Conservation (phyloP, 2,329 filamentous ascomycete species). For the Paradendryphiella salina region DNA sequence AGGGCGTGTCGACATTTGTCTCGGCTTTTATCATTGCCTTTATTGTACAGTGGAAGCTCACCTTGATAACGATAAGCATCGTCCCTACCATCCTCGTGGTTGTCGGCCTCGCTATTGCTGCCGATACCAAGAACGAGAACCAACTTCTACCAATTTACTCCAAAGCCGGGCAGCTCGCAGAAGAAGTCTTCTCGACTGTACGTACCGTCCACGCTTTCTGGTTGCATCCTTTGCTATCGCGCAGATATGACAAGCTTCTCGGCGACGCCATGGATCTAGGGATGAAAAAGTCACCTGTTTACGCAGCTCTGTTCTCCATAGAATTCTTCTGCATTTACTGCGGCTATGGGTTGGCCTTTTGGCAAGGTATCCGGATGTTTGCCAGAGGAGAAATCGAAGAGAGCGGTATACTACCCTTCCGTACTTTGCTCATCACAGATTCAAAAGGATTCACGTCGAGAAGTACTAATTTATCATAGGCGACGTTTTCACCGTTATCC, state of each 20-base stretch:
- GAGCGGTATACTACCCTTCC: constrained; percentile 33
- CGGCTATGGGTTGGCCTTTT: constrained; percentile 55
- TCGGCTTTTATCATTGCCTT: constrained; percentile 92
- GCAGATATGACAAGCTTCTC: constrained; percentile 51
- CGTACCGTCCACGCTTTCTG: constrained; percentile 55
- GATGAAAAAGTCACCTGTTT: constrained; percentile 51
- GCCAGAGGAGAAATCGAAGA: constrained; percentile 54
- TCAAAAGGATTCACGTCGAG: neutral
- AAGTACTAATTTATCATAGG: constrained; percentile 6
- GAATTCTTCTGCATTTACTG: constrained; percentile 51
- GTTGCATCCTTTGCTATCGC: constrained; percentile 49
- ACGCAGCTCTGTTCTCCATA: constrained; percentile 49
- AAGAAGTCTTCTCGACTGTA: constrained; percentile 57
- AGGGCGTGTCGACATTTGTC: constrained; percentile 59
- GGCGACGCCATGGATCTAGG: constrained; percentile 50
- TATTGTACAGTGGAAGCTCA: constrained; percentile 88
- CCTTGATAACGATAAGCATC: constrained; percentile 67
- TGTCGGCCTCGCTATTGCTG: constrained; percentile 35
- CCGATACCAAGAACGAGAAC: constrained; percentile 45
- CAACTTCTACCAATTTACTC: constrained; percentile 49
- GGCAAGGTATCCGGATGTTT: constrained; percentile 62
- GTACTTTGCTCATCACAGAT: constrained; percentile 2
- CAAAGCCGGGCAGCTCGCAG: constrained; percentile 52
- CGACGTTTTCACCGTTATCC: constrained; percentile 36
- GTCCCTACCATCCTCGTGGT: constrained; percentile 51